phyloP scores from a whole-genome alignment of 1,139 yeast species.

The Torulaspora globosa region DNA sequence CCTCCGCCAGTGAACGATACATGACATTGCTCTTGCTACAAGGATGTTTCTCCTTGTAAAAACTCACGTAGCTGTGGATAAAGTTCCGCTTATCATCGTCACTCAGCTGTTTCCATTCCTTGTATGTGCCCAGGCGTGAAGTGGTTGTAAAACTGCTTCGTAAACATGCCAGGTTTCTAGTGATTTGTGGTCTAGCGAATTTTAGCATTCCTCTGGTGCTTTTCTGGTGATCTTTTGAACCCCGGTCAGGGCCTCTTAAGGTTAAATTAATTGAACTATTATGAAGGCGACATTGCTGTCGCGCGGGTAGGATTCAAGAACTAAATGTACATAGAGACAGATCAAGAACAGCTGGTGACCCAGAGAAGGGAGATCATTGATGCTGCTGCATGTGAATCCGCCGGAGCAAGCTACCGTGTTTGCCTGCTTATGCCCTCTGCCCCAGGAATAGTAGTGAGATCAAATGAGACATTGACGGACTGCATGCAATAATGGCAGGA shows the following conservation, averaged over 20 bases:
- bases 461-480: too few species aligned
- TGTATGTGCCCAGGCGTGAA: slow-evolving; percentile 8
- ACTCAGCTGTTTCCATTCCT: slow-evolving; percentile 31
- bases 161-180: background rate
- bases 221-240: background rate
- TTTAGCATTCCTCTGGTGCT: slow-evolving; percentile 1
- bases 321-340: too few species aligned
- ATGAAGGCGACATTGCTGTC: background rate
- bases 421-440: too few species aligned
- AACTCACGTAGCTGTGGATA: slow-evolving; percentile 30
- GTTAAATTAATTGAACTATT: background rate
- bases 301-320: background rate
- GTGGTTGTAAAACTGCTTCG: slow-evolving; percentile 3
- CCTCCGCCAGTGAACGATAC: slow-evolving; percentile 35
- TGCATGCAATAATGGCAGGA: too few species aligned
- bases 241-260: background rate
- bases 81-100: slow-evolving; percentile 30
- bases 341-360: too few species aligned
- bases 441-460: too few species aligned
- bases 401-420: too few species aligned
- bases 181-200: background rate
- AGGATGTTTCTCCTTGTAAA: slow-evolving; percentile 34
- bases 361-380: too few species aligned
- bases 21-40: slow-evolving; percentile 31
- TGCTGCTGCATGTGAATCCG: too few species aligned